Base-by-base conservation (phyloP, 192 early-diverging fungal species). In the Powellomyces hirtus region DNA sequence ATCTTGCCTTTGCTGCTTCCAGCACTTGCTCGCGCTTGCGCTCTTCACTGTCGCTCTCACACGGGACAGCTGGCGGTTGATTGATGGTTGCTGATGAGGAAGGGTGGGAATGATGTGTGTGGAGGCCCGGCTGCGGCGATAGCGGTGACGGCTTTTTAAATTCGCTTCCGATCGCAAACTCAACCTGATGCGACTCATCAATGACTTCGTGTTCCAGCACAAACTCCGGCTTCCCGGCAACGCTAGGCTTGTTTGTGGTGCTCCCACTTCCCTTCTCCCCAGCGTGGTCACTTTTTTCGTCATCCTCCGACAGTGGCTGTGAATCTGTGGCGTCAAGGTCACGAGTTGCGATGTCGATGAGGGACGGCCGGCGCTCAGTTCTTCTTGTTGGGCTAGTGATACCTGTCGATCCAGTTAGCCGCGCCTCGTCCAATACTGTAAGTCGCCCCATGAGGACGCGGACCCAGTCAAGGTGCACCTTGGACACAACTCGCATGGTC, bases 391-490 rank as follows among this genome's bases (percentile, higher is more conserved):
- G 13, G 16, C 71, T 14, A 33, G 10, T 10, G n/a, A 10, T n/a
- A 42, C 10, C 40, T 18, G 42, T 1, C 13, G 27, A 18, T 33
- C 61, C 42, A 62, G 59, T 30, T 34, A 75, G 44, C 67, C 24
- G 14, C 8, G n/a, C 38, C 31, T 63, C 68, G 72, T 82, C 71
- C 64, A 75, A 67, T 0, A 66, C 22, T 51, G 44, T 46, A 10
- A 78, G 55, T 18, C 76, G 50, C 30, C 61, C 62, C 44, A 83
- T 64, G 20, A 73, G 68, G 34, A 71, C 73, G 34, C 79, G 52
- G 18, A 84, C 79, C 81, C 76, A 75, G 16, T 42, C 36, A 49
- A 78, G 81, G 24, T 76, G 70, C 38, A 86, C 75, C 22, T 73
- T 42, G 66, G 75, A 76, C 24, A 73, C 78, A 27, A 66, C 51